Conservation (phyloP, 768 basidiomycete genomes). For the Leccinum truebloodii region DNA sequence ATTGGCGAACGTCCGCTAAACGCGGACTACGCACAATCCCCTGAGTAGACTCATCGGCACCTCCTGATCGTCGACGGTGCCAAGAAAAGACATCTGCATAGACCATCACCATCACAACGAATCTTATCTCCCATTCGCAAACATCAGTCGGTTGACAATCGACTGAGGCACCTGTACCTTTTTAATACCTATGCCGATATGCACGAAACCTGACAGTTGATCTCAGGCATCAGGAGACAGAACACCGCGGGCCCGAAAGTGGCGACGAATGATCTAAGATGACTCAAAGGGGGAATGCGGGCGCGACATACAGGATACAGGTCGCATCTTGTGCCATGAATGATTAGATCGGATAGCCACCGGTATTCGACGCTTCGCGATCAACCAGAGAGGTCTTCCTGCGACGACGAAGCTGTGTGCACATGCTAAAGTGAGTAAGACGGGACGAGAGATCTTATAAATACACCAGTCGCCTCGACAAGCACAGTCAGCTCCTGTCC, state of each 20-base stretch:
- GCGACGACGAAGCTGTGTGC: not conserved
- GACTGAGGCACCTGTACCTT: not conserved
- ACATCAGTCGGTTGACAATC: not conserved
- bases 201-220: slow-evolving; percentile 3
- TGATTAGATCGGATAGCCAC: not conserved
- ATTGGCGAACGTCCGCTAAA: not conserved
- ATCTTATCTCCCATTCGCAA: not conserved
- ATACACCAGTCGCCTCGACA: not conserved
- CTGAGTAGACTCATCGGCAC: slow-evolving; percentile 1
- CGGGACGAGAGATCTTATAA: not conserved
- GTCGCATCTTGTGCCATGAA: not conserved
- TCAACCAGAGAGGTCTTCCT: not conserved
- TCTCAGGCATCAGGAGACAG: not conserved
- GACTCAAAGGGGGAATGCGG: not conserved
- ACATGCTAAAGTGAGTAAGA: not conserved
- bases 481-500: too few relatives aligned
- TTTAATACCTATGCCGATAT: slow-evolving; percentile 3
- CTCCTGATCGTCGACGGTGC: slow-evolving; percentile 9
- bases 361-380: not conserved
- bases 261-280: not conserved
- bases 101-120: slow-evolving; percentile 21
- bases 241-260: slow-evolving; percentile 1
- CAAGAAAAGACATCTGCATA: not conserved
- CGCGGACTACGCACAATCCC: not conserved
- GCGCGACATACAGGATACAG: not conserved